These are phyloP conservation scores for Metrosideros polymorpha DNA, from an alignment of 441 rosid species.

Conservation along the genomic window DNA sequence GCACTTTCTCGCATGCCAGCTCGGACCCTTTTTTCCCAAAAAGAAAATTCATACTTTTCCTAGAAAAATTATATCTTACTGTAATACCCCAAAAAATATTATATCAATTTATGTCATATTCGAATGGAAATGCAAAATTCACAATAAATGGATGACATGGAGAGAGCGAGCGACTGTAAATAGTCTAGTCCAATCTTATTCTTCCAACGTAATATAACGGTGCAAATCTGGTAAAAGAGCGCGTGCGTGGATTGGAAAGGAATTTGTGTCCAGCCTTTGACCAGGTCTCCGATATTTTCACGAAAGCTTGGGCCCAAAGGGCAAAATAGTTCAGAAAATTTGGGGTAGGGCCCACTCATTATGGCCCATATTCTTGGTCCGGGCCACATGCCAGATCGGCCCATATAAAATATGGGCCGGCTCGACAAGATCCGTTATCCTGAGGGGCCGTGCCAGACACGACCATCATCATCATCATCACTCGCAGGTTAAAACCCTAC, in stretches of 20 bases:
- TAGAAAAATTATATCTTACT: too few relatives aligned
- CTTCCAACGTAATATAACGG: not conserved
- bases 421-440: not conserved
- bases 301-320: not conserved
- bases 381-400: not conserved
- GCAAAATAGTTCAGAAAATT: not conserved
- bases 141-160: not conserved
- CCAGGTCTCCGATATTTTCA: not conserved
- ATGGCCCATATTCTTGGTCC: not conserved
- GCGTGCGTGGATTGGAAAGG: not conserved
- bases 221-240: not conserved
- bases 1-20: fast-evolving
- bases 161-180: not conserved
- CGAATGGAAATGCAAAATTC: not conserved
- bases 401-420: not conserved
- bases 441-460: not conserved
- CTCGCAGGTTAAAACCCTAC: not conserved
- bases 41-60: not conserved
- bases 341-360: not conserved
- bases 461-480: not conserved
- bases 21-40: not conserved
- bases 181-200: not conserved
- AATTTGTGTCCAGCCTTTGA: not conserved
- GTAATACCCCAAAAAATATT: not conserved
- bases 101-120: not conserved